These are phyloP conservation scores for Crithidia fasciculata DNA, from an alignment of 208 protist species.

Conservation along the genomic window DNA sequence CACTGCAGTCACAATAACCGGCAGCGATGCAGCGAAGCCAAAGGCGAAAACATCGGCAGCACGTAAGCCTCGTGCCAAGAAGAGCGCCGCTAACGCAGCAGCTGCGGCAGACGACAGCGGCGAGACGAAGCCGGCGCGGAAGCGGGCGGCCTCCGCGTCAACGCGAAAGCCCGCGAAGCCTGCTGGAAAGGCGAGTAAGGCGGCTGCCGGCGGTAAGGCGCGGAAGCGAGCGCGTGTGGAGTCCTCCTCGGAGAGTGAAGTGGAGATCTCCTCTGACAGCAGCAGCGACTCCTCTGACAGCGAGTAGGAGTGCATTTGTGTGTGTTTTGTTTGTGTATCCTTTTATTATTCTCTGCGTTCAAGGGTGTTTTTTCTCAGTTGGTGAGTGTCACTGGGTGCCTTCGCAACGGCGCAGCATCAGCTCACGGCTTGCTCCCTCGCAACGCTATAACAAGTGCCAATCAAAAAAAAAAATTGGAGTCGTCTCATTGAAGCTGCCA, in stretches of 20 bases:
- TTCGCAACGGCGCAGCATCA: too few relatives aligned
- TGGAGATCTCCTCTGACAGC: constrained; percentile 12
- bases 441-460: too few relatives aligned
- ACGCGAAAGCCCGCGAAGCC: constrained; percentile 25
- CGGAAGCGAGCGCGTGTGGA: constrained; percentile 1
- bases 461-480: too few relatives aligned
- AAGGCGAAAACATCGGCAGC: constrained; percentile 13
- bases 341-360: not conserved
- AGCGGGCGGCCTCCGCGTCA: constrained; percentile 31
- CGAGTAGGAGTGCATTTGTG: not conserved
- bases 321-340: not conserved
- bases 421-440: too few relatives aligned
- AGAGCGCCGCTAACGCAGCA: constrained; percentile 1
- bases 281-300: constrained; percentile 18
- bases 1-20: constrained; percentile 17
- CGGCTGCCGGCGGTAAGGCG: too few relatives aligned
- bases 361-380: too few relatives aligned
- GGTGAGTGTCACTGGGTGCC: not conserved
- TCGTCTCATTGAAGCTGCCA: too few relatives aligned
- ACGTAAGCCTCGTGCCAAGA: constrained; percentile 35
- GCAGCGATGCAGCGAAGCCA: constrained; percentile 12
- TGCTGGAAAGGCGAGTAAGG: not conserved
- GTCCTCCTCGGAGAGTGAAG: constrained; percentile 23
- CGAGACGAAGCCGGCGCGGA: constrained; percentile 27
- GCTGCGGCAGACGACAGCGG: not conserved